Evolutionary conservation across 805 yeast genomes (phyloP), one percentile per base, ranked within the genome.

Genomic region (Yamadazyma phyllophila): DNA sequence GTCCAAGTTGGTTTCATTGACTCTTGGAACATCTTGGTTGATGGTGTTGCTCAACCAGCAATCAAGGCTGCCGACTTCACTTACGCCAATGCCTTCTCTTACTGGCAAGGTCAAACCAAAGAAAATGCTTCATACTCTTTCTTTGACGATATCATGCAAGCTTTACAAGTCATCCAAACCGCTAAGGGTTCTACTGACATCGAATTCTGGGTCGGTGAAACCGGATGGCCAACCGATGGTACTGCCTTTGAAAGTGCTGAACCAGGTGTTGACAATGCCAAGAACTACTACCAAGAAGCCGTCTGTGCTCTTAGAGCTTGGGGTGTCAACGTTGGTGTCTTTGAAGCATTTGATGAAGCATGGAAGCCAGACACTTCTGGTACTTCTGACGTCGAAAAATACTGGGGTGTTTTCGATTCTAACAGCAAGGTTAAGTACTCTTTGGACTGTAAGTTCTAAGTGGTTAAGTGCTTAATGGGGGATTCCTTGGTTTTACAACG

Each of bases 141-240:
- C 85, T 80, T 89, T 56, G 97, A 91, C 66, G 97, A 92, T 67
- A 88, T 92, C 67, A 90, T 91, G 96, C 97, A 92, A 78, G 97
- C 97, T 55, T 74, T 92, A 66, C 96, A 89, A 75, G 74, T 77
- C 50, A 81, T 92, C 60, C 97, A 92, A 78, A 74, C 88, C 56
- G 68, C 79, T 58, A 91, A 92, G 77, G 97, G 96, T 52, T 71
- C 85, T 49, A 83, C 92, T 48, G 91, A 89, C 69, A 78, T 92
- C 59, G 77, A 82, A 47, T 89, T 91, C 77, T 91, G 92, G 90
- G 94, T 90, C 60, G 97, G 97, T 68, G 97, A 91, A 76, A 90
- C 97, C 54, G 97, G 97, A 58, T 90, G 97, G 96, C 96, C 97
- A 65, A 79, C 96, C 29, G 82, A 77, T 5, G 97, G 97, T 67